phyloP scores from a whole-genome alignment of 441 rosid species.

The Geranium incanum region DNA sequence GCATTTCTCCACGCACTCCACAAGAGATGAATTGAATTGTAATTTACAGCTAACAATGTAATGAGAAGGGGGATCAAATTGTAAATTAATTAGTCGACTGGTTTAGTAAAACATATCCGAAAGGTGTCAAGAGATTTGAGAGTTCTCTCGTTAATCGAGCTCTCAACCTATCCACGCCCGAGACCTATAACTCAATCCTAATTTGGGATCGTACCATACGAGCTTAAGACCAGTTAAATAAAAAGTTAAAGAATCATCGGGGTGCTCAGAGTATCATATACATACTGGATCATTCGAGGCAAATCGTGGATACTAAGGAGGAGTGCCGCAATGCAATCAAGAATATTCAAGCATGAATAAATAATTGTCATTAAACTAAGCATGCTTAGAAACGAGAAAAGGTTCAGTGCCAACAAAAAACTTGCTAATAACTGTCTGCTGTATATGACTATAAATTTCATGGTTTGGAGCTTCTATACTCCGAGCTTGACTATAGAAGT shows the following conservation, averaged over 20 bases:
- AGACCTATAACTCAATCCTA: no score
- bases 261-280: neutral
- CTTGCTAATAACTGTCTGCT: neutral
- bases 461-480: neutral
- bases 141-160: no score
- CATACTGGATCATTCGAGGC: neutral
- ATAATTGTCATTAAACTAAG: neutral
- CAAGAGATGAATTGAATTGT: no score
- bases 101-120: no score
- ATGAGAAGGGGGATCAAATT: no score
- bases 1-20: no score
- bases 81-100: no score
- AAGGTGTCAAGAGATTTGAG: no score
- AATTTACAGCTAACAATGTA: no score
- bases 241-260: neutral
- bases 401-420: neutral
- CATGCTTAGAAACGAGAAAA: neutral
- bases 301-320: neutral
- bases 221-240: neutral
- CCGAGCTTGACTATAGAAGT: neutral
- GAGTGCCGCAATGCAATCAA: neutral
- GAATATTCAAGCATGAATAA: neutral
- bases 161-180: no score
- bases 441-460: neutral
- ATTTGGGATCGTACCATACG: neutral